Evolutionary conservation across 2,329 filamentous ascomycete species (phyloP), one percentile per base, ranked within the genome.

Genomic region (Colletotrichum lupini): DNA sequence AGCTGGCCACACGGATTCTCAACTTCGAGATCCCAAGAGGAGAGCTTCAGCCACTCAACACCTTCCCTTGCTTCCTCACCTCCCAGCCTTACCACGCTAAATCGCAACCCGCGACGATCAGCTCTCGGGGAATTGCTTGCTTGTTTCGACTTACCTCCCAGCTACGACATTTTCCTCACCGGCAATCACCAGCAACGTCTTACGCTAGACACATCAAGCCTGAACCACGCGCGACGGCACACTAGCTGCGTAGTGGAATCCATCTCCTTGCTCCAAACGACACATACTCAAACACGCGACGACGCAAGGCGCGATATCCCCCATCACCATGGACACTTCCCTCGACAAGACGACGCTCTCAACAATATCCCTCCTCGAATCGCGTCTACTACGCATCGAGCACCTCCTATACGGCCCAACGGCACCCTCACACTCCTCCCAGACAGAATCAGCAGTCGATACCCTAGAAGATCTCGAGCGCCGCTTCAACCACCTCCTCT

Each of bases 351-450:
- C 88, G 4, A 86, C 88, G 1, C 81, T 90, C 9, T 83, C 86
- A 42, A 91, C 90, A 1, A 85, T 92, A 73, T 85, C 84, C 55
- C 83, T 91, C 30, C 85, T 92, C 46, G 89, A 91, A 77, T 83
- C 87, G 63, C 89, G 90, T n/a, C 85, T 92, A 12, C 81, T 86
- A 19, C 88, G 90, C 58, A 83, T 92, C 71, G 90, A 92, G 77
- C 89, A 91, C 76, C 80, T 91, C 3, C 84, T 92, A 57, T 86
- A 88, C 76, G 90, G 90, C 30, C 79, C 82, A 35, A 81, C 85
- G 4, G 68, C 81, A 2, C 76, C 79, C 2, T 78, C 82, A 2
- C 76, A 80, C 1, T 76, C 80, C 0, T 75, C 80, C 2, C 81
- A 85, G 16, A 76, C 85, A 26, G 80, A 80, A 19, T 83, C 88